Percentiles rank a stretch among this genome's conserved stretches.
phyloP scores from a whole-genome alignment of 2,329 filamentous ascomycete species.

The Fusarium cyanostomum region DNA sequence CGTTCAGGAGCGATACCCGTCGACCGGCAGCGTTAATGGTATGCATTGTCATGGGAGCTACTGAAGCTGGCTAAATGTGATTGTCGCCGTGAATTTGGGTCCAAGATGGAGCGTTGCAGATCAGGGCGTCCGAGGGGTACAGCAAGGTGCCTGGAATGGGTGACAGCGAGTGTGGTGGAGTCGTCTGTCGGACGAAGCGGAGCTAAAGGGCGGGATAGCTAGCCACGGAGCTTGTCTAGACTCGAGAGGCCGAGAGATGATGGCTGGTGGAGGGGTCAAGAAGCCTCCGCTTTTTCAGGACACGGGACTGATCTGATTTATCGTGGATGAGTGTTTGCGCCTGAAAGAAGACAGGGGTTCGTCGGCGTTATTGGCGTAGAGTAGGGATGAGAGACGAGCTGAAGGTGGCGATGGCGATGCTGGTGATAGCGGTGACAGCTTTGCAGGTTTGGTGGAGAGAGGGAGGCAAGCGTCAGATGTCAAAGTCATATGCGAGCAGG shows the following conservation, averaged over 20 bases:
- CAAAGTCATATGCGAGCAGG: conserved; percentile 22
- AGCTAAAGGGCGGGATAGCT: conserved; percentile 29
- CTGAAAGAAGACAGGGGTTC: conserved; percentile 22
- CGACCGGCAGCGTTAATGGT: conserved; percentile 65
- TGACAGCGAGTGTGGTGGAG: conserved; percentile 25
- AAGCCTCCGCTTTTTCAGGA: conserved; percentile 32
- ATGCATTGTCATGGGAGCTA: conserved; percentile 55
- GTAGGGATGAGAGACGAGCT: conserved; percentile 7
- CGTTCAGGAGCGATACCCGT: conserved; percentile 68
- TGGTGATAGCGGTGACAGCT: conserved; percentile 27
- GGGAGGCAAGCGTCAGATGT: conserved; percentile 4
- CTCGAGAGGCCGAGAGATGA: conserved; percentile 11
- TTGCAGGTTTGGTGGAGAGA: conserved; percentile 3
- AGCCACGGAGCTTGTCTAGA: conserved; percentile 27
- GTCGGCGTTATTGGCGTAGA: conserved; percentile 4
- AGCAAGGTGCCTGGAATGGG: conserved; percentile 18
- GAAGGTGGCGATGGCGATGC: background rate
- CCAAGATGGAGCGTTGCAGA: background rate
- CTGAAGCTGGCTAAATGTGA: background rate
- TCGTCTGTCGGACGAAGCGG: conserved; percentile 6
- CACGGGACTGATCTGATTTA: conserved; percentile 32
- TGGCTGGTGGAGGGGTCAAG: conserved; percentile 17
- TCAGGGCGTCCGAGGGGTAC: conserved; percentile 1
- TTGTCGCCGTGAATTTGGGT: background rate
- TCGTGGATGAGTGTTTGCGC: conserved; percentile 27